Conservation (phyloP, 352 stramenopile species). For the Peronosclerospora sorghi region DNA sequence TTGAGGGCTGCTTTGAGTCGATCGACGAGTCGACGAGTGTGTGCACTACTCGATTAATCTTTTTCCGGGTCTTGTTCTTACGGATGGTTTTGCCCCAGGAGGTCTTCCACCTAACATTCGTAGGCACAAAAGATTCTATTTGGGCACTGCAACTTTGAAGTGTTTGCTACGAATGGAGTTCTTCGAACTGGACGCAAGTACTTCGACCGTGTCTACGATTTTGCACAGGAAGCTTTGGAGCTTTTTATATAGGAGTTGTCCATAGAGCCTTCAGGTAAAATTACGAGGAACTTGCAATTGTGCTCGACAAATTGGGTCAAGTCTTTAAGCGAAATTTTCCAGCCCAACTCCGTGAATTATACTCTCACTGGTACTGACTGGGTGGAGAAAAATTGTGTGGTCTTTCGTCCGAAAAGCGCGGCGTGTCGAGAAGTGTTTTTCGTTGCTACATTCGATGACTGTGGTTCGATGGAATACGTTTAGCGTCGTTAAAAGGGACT, state of each 20-base stretch:
- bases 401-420: conserved; percentile 20
- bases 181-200: too few relatives aligned
- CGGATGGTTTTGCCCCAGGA: conserved; percentile 26
- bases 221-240: conserved; percentile 14
- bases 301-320: conserved; percentile 21
- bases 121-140: conserved; percentile 29
- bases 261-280: background rate
- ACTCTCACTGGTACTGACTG: conserved; percentile 50
- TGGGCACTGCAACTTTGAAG: conserved; percentile 38
- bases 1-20: conserved; percentile 23
- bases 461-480: conserved; percentile 5
- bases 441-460: conserved; percentile 10
- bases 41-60: conserved; percentile 40
- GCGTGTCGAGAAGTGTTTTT: conserved; percentile 13
- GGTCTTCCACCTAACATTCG: conserved; percentile 31
- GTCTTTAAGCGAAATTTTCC: conserved; percentile 14
- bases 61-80: conserved; percentile 30
- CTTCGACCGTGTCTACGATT: conserved; percentile 27
- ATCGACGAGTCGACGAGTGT: conserved; percentile 4
- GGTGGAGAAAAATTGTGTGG: conserved; percentile 26
- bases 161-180: conserved; percentile 17
- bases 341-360: conserved; percentile 16
- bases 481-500: too few relatives aligned
- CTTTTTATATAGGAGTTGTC: conserved; percentile 26
- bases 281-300: conserved; percentile 20